Base-by-base conservation (phyloP, 2,329 filamentous ascomycete genomes). In the Alternaria triticimaculans region DNA sequence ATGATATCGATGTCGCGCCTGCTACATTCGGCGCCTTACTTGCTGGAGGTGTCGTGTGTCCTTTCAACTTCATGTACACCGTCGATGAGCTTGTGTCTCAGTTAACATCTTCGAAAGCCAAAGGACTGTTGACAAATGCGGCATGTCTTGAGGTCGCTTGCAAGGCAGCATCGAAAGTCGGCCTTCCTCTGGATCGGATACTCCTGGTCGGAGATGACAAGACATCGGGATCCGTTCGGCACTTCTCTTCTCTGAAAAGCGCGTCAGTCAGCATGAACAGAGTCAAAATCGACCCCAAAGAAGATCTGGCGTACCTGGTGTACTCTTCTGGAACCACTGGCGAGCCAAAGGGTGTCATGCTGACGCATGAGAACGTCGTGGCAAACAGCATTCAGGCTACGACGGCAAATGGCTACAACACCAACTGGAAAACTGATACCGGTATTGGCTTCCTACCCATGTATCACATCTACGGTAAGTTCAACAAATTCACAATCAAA, bases 381-480 rank as follows among this genome's bases (percentile, higher is more conserved):
- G 77, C 79, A 26, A 81, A 81, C 49, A 72, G 75, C 23, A 72
- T 73, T 25, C 80, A 81, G 64, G 79, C 74, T 20, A 23, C 69
- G 74, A 25, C 73, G 75, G 64, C 56, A 74, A 41, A 41, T 18
- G 60, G 76, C 68, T 58, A 63, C 43, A 7, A 63, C 11, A 62
- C 49, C 5, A 58, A 64, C 12, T 66, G 70, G 18, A 72, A 67
- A 2, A 60, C 65, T 44, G 76, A 81, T 49, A 74, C 75, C 46
- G 80, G 79, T 77, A 75, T 82, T 14, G 79, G 87, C 1, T 81
- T 81, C 53, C 71, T 82, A 6, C 80, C 80, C 3, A 69, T 82
- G 5, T 81, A 81, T 57, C 80, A 82, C 62, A 78, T 77, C 4
- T 87, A 86, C 67, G 78, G 78, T 20, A 75, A 72, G 50, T 80